A percentile compares a stretch with the other conserved stretches of the same genome.
phyloP scores from a whole-genome alignment of 225 moss, liverwort and hornwort species.

The Pseudoscleropodium purum region DNA sequence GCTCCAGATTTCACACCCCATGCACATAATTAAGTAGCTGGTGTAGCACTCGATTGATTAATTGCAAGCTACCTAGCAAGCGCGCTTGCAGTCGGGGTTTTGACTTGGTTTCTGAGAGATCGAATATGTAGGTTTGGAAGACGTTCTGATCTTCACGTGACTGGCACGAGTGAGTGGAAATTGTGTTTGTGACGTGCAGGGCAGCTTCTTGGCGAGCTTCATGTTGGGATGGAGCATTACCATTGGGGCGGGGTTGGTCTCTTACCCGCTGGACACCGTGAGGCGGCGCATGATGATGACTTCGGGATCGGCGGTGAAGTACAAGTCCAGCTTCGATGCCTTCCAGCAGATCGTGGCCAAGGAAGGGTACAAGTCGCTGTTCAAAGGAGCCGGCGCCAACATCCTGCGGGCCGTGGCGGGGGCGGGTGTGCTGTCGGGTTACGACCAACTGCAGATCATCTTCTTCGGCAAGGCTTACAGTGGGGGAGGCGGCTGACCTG shows the following conservation, averaged over 20 bases:
- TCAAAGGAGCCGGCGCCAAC: conserved; percentile 78
- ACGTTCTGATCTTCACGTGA: not conserved
- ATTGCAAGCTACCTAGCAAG: not conserved
- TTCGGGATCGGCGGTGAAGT: conserved; percentile 68
- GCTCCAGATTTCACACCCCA: not conserved
- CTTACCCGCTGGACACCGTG: conserved; percentile 76
- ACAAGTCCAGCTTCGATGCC: conserved; percentile 57
- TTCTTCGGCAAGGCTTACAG: conserved; percentile 72
- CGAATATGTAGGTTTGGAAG: not conserved
- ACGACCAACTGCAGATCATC: conserved; percentile 69
- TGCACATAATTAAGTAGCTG: not conserved
- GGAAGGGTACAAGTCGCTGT: conserved; percentile 56
- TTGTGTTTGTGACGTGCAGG: conserved; percentile 12
- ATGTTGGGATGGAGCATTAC: conserved; percentile 74
- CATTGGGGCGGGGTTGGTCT: conserved; percentile 56
- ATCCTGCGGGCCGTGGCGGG: conserved; percentile 66
- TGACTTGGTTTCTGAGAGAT: not conserved
- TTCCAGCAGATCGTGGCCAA: conserved; percentile 53
- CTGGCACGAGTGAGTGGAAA: not conserved
- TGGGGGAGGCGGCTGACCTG: conserved; percentile 48
- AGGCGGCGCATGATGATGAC: conserved; percentile 91
- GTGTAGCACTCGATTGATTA: not conserved
- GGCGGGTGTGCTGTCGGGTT: conserved; percentile 70
- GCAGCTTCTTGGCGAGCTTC: conserved; percentile 69
- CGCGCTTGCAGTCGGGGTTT: not conserved